phyloP scores from a whole-genome alignment of 148 eudicot species.

The Chenopodium suecicum region DNA sequence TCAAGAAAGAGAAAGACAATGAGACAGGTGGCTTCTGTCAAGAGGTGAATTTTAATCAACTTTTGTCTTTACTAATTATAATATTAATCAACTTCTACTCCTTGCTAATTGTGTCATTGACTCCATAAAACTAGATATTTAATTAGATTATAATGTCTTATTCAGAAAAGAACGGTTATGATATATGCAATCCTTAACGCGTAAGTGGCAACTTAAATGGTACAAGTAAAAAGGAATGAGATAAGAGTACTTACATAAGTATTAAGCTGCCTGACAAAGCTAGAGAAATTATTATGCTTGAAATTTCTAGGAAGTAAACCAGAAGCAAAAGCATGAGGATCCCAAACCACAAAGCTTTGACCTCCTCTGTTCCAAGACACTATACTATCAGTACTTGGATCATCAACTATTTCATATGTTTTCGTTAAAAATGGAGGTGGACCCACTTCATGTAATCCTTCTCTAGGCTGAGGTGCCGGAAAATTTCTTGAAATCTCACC shows the following conservation, averaged over 20 bases:
- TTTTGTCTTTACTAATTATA: neutral
- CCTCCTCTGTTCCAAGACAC: conserved; percentile 86
- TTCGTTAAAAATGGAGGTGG: conserved; percentile 90
- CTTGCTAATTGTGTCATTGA: conserved; percentile 1
- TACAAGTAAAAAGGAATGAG: neutral
- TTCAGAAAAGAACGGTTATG: too few relatives aligned
- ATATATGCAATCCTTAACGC: neutral
- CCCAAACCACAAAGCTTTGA: conserved; percentile 88
- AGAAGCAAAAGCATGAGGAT: conserved; percentile 73
- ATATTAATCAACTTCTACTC: neutral
- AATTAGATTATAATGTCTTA: neutral
- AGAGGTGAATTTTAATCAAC: neutral
- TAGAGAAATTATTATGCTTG: conserved; percentile 89
- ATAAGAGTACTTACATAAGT: conserved; percentile 68
- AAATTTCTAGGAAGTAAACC: conserved; percentile 68
- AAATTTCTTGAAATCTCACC: conserved; percentile 25
- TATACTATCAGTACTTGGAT: conserved; percentile 44
- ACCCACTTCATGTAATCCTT: conserved; percentile 71
- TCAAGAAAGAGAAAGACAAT: conserved; percentile 1
- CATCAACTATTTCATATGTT: conserved; percentile 91
- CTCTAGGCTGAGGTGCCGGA: conserved; percentile 64
- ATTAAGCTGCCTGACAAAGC: conserved; percentile 94
- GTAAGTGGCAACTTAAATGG: neutral
- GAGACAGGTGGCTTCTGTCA: conserved; percentile 12
- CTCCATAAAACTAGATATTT: neutral